Evolutionary conservation across 371 early-diverging fungal species (phyloP).

Genomic region (Lichtheimia corymbifera): DNA sequence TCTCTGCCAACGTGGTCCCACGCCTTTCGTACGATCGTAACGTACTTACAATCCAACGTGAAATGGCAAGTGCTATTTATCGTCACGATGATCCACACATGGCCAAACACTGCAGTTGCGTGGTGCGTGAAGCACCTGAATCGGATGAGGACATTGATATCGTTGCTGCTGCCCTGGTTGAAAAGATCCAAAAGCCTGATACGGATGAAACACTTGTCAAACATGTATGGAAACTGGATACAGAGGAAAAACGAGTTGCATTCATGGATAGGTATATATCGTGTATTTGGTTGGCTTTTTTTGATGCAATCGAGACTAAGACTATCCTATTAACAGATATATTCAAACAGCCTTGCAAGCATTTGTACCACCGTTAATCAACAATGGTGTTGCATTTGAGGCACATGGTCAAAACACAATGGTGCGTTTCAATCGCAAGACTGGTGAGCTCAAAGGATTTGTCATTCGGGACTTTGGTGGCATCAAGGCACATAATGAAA

Average conservation of each 20-base stretch:
- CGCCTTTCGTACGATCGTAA: constrained; percentile 43
- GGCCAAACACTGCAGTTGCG: constrained; percentile 69
- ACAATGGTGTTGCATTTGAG: constrained; percentile 74
- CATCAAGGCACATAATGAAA: constrained; percentile 61
- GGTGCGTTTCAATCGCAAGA: constrained; percentile 58
- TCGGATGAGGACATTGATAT: constrained; percentile 55
- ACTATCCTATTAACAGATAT: constrained; percentile 19
- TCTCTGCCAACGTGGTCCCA: constrained; percentile 53
- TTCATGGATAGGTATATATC: constrained; percentile 46
- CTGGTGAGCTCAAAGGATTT: constrained; percentile 64
- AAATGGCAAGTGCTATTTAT: constrained; percentile 59
- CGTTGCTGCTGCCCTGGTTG: constrained; percentile 67
- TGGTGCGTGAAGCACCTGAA: constrained; percentile 62
- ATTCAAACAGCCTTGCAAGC: constrained; percentile 55
- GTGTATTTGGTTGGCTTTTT: background rate
- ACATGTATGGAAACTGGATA: constrained; percentile 56
- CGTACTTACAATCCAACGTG: constrained; percentile 47
- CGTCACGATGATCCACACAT: constrained; percentile 55
- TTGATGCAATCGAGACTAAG: background rate
- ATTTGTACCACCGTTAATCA: constrained; percentile 63
- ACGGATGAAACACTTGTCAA: constrained; percentile 51
- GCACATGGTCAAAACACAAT: constrained; percentile 74
- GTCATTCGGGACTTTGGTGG: constrained; percentile 81
- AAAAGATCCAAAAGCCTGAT: constrained; percentile 50
- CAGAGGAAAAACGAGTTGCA: constrained; percentile 47